Evolutionary conservation across 2,329 filamentous ascomycete genomes (phyloP), one percentile per base, ranked within the genome.

Genomic region (Phialophora verrucosa): DNA sequence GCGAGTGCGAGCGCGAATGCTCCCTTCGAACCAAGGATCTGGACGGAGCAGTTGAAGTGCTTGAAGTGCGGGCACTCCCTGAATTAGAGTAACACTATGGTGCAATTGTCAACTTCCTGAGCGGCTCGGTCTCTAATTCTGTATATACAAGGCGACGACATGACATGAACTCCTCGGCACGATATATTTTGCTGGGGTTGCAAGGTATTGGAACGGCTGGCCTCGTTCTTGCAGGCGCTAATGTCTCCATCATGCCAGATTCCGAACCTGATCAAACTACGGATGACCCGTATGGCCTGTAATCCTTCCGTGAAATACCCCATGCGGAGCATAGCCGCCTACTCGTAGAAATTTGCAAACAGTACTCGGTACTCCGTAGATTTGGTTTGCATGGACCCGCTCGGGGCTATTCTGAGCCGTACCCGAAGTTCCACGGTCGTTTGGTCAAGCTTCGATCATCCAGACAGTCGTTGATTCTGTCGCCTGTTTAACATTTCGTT

Each of bases 31-130:
- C 6, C 76, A 74, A 49, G 80, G 75, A 65, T 79, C 77, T 38
- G 80, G 80, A 35, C 79, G 71, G 11, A 81, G 71, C 54, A 80
- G 69, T 6, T 74, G 72, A 23, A 80, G 60, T 12, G 77, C 75
- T 11, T 82, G 76, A 72, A 81, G 74, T 69, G 76, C 77, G 42
- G 74, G 74, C 29, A 64, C 53, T 11, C 63, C 4, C 62, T 72
- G 55, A 67, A 72, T 29, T 55, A 55, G 53, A n/a, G 29, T 8
- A 32, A 25, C 29, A 4, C 23, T 17, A 1, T 51, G 2, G 49
- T 29, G 12, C 49, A 8, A 11, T 1, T 27, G 7, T 51, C 10
- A 27, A 51, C 20, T 17, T 51, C 25, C n/a, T 51, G 25, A 17
- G 49, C 25, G 49, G 23, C 49, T 12, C 14, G 11, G 4, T 27